Evolutionary conservation across 2,329 filamentous ascomycete species (phyloP), one percentile per base, ranked within the genome.

Genomic region (Coniochaeta sp.): DNA sequence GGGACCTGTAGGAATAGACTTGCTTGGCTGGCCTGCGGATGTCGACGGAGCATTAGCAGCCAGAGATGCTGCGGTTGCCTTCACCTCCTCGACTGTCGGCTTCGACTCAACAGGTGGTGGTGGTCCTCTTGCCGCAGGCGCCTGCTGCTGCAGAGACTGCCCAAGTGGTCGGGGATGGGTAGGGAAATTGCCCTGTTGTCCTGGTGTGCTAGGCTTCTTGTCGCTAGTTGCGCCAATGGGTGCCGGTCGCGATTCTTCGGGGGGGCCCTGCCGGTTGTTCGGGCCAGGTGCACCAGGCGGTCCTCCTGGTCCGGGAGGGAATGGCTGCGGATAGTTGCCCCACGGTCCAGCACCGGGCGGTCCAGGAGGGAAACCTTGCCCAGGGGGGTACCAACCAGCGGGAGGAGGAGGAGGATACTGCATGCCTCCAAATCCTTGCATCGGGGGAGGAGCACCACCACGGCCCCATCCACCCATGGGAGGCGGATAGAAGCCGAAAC

Each of bases 401-500:
- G 85, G 85, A 55, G 86, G 89, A 17, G 86, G 89, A n/a, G 86
- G 88, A 64, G 89, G 89, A 71, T 92, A 96, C 1, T 89, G 88
- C 82, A 91, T 88, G 65, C 86, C 87, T 65, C 86, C 74, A 61
- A 79, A 82, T 26, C 70, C 72, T n/a, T 70, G 70, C 30, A 65
- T 59, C 17, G 34, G 55, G 55, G 67, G 60, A 56, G 62, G 62
- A 26, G 64, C 69, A 52, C 70, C 69, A 28, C 65, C 67, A 26
- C 70, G 66, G 10, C 68, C 70, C 71, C 72, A 73, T 32, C 68
- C 68, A 19, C 58, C 62, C 63, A 67, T 67, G 32, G 65, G 66
- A 16, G 67, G 72, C 38, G 71, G 71, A 40, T 63, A 67, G 40
- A 69, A 72, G 16, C 63, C 63, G 22, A 70, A 72, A 6, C 68